Base-by-base conservation (phyloP, 2,329 filamentous ascomycete genomes). In the Leptographium flavum region DNA sequence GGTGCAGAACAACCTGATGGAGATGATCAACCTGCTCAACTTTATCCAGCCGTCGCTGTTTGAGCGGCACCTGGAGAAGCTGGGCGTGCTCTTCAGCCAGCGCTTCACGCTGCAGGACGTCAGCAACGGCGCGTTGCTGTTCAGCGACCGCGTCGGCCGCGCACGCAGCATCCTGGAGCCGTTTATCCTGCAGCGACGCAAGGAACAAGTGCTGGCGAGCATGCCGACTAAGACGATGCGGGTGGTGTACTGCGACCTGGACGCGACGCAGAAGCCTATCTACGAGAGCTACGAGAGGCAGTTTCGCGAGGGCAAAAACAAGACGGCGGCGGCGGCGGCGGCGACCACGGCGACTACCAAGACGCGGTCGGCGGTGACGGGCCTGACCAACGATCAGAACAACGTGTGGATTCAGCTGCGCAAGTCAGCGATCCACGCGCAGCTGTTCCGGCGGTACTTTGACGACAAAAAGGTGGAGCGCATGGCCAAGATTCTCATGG, bases 11-110 rank as follows among this genome's bases (percentile, higher is more conserved):
- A 96, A 96, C 59, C 69, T 98, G 19, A 81, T 90, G 57, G 92
- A 98, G 63, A 76, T 98, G 56, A 82, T 87, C 35, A 84, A 87
- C 3, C 74, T 98, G 14, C 74, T 98, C 13, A 86, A 82, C n/a
- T 96, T 98, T 58, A 87, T 98, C 56, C 82, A 96, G 61, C 92
- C 92, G 0, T 66, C 75, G 8, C 73, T 96, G 31, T 98, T 98
- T 60, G 69, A 75, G 10, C 74, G 81, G 31, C 79, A 82, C 51
- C 78, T 83, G 54, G 80, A 92, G 9, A 78, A 88, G 49, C 71
- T 98, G n/a, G 72, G 82, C 47, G 82, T 79, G 43, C 83, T 96
- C 40, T 98, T 98, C 65, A 87, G 86, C 53, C 84, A 93, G 58
- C 94, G 93, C 57, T 85, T 90, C 13, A 88, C 83, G 44, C 83